Conservation (phyloP, 2,329 filamentous ascomycete species). For the Lizonia empirigonia region DNA sequence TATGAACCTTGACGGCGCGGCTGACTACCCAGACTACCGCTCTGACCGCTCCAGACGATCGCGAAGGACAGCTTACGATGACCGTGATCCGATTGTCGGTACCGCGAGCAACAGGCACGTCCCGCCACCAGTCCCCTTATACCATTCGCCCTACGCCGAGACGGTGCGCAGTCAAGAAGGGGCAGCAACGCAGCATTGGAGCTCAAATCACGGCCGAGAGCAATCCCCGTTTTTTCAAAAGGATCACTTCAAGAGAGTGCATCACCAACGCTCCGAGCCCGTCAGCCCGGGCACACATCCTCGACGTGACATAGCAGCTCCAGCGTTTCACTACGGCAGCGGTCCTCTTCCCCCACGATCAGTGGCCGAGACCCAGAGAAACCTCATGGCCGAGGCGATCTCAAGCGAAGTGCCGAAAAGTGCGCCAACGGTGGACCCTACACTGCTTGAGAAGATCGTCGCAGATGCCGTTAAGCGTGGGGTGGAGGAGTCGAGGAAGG, state of each 20-base stretch:
- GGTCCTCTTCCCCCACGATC: slow-evolving; percentile 30
- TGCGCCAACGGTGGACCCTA: slow-evolving; percentile 17
- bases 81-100: slow-evolving; percentile 14
- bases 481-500: slow-evolving; percentile 22
- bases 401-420: not conserved
- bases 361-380: not conserved
- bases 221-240: not conserved
- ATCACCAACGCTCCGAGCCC: slow-evolving; percentile 16
- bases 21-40: slow-evolving; percentile 23
- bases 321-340: slow-evolving; percentile 34
- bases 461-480: slow-evolving; percentile 31
- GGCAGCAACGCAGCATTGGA: not conserved
- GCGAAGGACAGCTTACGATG: slow-evolving; percentile 23
- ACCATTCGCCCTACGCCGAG: slow-evolving; percentile 23
- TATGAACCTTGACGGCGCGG: slow-evolving; percentile 39
- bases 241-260: not conserved
- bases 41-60: slow-evolving; percentile 24
- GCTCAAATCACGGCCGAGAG: not conserved
- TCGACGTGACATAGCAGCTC: slow-evolving; percentile 9
- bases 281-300: slow-evolving; percentile 17
- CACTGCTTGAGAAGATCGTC: slow-evolving; percentile 25
- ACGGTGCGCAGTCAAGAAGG: slow-evolving; percentile 2
- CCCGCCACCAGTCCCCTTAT: slow-evolving; percentile 7
- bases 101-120: not conserved
- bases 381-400: not conserved